Base-by-base conservation (phyloP, 495 filamentous ascomycete species). In the Aspergillus nidulans region DNA sequence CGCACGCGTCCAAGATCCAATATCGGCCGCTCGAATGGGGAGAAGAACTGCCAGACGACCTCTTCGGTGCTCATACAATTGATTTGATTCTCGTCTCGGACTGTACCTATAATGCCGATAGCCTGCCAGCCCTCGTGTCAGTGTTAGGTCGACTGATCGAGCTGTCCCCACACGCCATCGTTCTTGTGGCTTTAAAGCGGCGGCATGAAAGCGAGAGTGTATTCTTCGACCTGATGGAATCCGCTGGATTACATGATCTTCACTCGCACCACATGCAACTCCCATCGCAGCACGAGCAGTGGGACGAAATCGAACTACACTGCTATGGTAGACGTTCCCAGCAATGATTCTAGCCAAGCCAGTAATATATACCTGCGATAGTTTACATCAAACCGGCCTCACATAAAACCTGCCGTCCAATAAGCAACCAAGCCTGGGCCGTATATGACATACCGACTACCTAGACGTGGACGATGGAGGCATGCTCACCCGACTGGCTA, bases 31-130 rank as follows among this genome's bases (percentile, higher is more conserved):
- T 97, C 18, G 87, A 96, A 69, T 98, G 94, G 94, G 78, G 83
- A 25, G 65, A 81, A 21, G 30, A 61, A 16, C 71, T 79, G 18
- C 69, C 80, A 7, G 70, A 70, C 1, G 26, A 66, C 15, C 58
- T 72, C 16, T 62, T 61, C 23, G 63, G 70, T 2, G 68, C 66
- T 21, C 59, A 63, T 2, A 24, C 47, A 0, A 84, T 86, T 69
- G 87, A 95, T 65, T 61, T 97, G 28, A 76, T 97, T 20, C 67
- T 95, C 5, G 77, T 95, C 1, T 89, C 91, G 16, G 94, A 98
- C 64, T 97, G 94, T 75, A 98, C 91, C 10, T 98, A 98, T 72
- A 98, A 97, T 66, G 77, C 83, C 28, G 90, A 94, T 65, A 89
- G 84, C 41, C 72, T 91, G 32, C 87, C 87, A 15, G 78, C 83